phyloP scores from a whole-genome alignment of 306 rosid genomes.

The Psophocarpus tetragonolobus region DNA sequence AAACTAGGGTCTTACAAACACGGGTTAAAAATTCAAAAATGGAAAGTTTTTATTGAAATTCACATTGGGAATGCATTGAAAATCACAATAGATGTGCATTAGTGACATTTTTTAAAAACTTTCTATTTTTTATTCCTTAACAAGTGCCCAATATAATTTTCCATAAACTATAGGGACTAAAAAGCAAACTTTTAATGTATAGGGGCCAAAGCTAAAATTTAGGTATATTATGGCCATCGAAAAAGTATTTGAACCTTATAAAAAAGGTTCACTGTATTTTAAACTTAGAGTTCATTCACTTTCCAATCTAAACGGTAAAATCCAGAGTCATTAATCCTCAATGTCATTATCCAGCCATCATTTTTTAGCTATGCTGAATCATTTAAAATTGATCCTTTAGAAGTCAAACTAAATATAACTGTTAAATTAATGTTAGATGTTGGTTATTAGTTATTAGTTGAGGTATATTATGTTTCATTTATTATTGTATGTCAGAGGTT shows the following conservation, averaged over 20 bases:
- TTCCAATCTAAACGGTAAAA: conserved; percentile 6
- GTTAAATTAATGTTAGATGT: no score
- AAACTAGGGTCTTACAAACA: no score
- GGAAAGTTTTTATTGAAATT: no score
- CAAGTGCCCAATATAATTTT: no score
- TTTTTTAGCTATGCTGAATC: background rate
- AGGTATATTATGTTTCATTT: no score
- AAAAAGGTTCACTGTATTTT: background rate
- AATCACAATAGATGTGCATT: no score
- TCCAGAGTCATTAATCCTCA: background rate
- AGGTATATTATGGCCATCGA: background rate
- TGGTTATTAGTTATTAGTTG: no score
- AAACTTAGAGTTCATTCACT: background rate
- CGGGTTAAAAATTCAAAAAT: no score
- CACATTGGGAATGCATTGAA: no score
- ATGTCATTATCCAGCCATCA: background rate
- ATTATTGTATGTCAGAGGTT: no score
- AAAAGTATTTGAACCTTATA: background rate
- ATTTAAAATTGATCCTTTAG: background rate
- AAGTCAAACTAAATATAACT: conserved; percentile 9
- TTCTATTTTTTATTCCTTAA: no score
- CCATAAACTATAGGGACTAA: background rate
- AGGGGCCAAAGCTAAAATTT: background rate
- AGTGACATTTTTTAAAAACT: no score
- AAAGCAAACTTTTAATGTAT: background rate